Conservation (phyloP, 2,329 filamentous ascomycete species). For the Shiraia bambusicola region DNA sequence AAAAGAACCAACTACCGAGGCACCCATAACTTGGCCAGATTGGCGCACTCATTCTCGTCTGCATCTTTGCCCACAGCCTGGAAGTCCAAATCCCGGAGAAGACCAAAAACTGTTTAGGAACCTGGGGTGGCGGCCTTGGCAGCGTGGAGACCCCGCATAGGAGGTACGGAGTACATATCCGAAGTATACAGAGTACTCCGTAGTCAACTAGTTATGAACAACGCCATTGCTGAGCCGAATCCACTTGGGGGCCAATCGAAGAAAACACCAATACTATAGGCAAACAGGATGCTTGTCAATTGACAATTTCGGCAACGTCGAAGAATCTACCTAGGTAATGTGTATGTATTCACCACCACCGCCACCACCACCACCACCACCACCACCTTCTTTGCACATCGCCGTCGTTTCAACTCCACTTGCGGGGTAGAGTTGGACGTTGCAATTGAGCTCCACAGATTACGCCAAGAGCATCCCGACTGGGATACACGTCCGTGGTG, state of each 20-base stretch:
- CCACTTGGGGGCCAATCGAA: slow-evolving; percentile 20
- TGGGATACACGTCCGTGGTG: slow-evolving; percentile 5
- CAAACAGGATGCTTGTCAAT: slow-evolving; percentile 8
- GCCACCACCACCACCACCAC: slow-evolving; percentile 5
- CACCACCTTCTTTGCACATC: slow-evolving; percentile 9
- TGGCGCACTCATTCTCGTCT: slow-evolving; percentile 8
- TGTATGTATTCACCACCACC: neutral
- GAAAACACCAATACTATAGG: slow-evolving; percentile 3
- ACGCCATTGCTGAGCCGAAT: slow-evolving; percentile 11
- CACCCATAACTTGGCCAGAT: slow-evolving; percentile 12
- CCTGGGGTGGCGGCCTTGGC: slow-evolving; percentile 27
- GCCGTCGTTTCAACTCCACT: slow-evolving; percentile 4
- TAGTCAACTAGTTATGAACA: no score
- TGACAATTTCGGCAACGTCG: no score
- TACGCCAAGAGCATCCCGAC: slow-evolving; percentile 1
- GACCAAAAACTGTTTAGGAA: slow-evolving; percentile 10
- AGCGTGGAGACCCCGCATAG: slow-evolving; percentile 32
- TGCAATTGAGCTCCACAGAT: slow-evolving; percentile 1
- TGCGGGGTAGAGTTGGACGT: slow-evolving; percentile 3
- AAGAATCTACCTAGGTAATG: no score
- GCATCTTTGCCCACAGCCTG: slow-evolving; percentile 6
- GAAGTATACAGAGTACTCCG: no score
- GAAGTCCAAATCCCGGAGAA: slow-evolving; percentile 6
- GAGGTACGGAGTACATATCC: no score
- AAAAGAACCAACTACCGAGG: slow-evolving; percentile 37